Evolutionary conservation across 2,329 filamentous ascomycete species (phyloP).

Genomic region (Macrophomina pseudophaseolina): DNA sequence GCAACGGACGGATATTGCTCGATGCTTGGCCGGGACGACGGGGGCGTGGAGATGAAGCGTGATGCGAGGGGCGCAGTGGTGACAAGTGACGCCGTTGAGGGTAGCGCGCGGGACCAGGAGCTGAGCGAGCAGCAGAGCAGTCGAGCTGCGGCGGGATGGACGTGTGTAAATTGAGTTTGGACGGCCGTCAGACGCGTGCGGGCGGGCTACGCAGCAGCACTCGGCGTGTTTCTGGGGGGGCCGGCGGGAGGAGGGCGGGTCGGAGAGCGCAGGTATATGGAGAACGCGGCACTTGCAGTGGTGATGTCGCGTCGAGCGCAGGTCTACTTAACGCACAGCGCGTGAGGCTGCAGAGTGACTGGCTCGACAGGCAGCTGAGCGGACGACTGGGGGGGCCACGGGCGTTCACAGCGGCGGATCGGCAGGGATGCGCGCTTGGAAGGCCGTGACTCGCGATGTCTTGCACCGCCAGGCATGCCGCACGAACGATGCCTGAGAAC

Average conservation of each 20-base stretch:
- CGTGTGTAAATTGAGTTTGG: conserved; percentile 13
- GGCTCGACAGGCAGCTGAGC: conserved; percentile 22
- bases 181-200: background rate
- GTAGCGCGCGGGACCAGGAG: conserved; percentile 9
- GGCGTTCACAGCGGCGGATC: conserved; percentile 1
- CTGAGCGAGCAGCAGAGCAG: conserved; percentile 10
- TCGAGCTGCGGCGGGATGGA: conserved; percentile 2
- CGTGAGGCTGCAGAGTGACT: conserved; percentile 25
- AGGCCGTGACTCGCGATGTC: conserved; percentile 3
- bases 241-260: background rate
- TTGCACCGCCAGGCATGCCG: too few relatives aligned
- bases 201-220: conserved; percentile 4
- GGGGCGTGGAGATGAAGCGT: conserved; percentile 14
- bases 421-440: conserved; percentile 23
- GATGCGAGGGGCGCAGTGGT: conserved; percentile 15
- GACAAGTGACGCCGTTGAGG: conserved; percentile 18
- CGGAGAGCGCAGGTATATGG: conserved; percentile 1
- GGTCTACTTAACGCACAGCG: background rate
- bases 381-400: background rate
- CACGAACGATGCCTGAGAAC: background rate
- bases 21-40: conserved; percentile 4
- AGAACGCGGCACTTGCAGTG: background rate
- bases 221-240: background rate
- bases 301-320: conserved; percentile 1
- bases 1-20: background rate